Percentiles rank a stretch among this genome's conserved stretches.
phyloP scores from a whole-genome alignment of 495 filamentous ascomycete species.

The Stereocaulon alpinum region DNA sequence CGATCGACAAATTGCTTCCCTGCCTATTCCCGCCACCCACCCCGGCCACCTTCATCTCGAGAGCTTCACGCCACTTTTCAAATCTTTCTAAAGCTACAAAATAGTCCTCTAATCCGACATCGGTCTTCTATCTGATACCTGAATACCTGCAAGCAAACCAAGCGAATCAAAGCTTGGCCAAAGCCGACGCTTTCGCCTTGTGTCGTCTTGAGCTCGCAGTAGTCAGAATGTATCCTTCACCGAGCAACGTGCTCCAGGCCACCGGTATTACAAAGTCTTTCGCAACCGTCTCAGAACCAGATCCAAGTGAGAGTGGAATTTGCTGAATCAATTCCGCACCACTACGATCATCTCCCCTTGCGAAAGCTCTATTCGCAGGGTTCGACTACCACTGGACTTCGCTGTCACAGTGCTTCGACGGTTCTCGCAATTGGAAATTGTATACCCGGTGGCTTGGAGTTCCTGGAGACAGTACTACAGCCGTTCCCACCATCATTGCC shows the following conservation, averaged over 20 bases:
- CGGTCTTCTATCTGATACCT: neutral
- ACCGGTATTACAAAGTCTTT: slow-evolving; percentile 22
- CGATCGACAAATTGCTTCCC: slow-evolving; percentile 10
- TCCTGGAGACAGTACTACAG: neutral
- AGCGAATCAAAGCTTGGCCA: slow-evolving; percentile 5
- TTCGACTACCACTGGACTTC: slow-evolving; percentile 11
- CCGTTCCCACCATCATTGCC: slow-evolving; percentile 5
- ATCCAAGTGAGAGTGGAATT: slow-evolving; percentile 8
- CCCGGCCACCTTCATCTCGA: slow-evolving; percentile 12
- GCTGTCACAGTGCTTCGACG: slow-evolving; percentile 17
- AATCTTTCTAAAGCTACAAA: neutral
- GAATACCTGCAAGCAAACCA: slow-evolving; percentile 3
- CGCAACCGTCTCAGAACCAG: slow-evolving; percentile 16
- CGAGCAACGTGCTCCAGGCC: slow-evolving; percentile 9
- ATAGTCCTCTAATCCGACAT: neutral
- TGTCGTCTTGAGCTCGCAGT: slow-evolving; percentile 12
- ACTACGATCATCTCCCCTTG: slow-evolving; percentile 11
- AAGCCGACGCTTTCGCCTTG: slow-evolving; percentile 7
- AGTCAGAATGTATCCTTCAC: slow-evolving; percentile 18
- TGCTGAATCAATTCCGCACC: slow-evolving; percentile 13
- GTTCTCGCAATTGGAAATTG: slow-evolving; percentile 24
- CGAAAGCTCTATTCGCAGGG: slow-evolving; percentile 15
- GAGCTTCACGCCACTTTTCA: slow-evolving; percentile 7
- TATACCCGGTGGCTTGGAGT: slow-evolving; percentile 15
- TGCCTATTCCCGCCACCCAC: slow-evolving; percentile 22